Base-by-base conservation (phyloP, 2,329 filamentous ascomycete genomes). In the Colletotrichum noveboracense region DNA sequence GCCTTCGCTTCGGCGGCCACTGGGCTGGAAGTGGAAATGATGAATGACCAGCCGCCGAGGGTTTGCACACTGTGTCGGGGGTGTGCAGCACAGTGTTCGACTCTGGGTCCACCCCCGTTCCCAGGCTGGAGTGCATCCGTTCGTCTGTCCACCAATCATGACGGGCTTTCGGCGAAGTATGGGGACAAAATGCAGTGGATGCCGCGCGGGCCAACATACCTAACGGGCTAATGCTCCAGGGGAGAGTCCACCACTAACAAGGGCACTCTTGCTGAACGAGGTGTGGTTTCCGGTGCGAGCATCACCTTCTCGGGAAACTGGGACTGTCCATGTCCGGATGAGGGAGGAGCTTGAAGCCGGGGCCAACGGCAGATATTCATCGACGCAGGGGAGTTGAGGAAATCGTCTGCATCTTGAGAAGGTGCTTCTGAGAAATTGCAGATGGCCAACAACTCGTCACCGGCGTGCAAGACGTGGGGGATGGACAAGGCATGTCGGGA, bases 1-100 rank as follows among this genome's bases (percentile, higher is more conserved):
- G 30, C 16, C 43, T 70, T 62, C 30, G 43, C 28, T 70, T 55
- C 43, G 43, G 34, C 48, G 24, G 34, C 55, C 55, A 61, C 38
- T 73, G 73, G 21, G 14, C 64, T 73, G 64, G 43, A 75, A 56
- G 43, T n/a, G 73, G 70, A 75, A 73, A 73, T 64, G 62, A 64
- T 73, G 34, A 64, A 64, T 67, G 52, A 62, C 8, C 24, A 4
- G 56, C n/a, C 28, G 56, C 16, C 13, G 28, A 52, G 32, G 58
- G 65, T 66, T 74, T 14, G 26, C 21, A 62, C 74, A 76, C 74
- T 76, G 74, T 76, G 48, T 38, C 38, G 10, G 58, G 72, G 73
- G 28, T 66, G 26, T 24, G 8, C 24, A 71, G 18, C 71, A 60
- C 30, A 38, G 70, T 61, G 73, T 74, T 65, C 58, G n/a, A 13